phyloP scores from a whole-genome alignment of 768 basidiomycete species.

The Asterophora lycoperdoides region DNA sequence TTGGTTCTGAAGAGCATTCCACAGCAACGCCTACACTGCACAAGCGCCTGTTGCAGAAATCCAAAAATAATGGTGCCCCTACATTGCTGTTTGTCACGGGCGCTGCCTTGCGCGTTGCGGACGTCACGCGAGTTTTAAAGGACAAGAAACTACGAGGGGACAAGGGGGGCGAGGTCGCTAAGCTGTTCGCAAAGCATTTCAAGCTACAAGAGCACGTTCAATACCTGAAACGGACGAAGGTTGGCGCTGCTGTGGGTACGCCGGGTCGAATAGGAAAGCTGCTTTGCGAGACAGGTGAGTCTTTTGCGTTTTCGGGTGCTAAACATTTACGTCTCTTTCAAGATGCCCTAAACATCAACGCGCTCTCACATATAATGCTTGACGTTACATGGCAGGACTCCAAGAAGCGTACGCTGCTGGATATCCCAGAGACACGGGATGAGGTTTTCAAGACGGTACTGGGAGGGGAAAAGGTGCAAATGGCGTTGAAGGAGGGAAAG shows the following conservation, averaged over 20 bases:
- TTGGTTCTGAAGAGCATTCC: not conserved
- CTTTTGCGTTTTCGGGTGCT: not conserved
- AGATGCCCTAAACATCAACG: slow-evolving; percentile 72
- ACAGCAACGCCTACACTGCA: slow-evolving; percentile 65
- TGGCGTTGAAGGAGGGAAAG: slow-evolving; percentile 66
- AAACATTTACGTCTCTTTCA: not conserved
- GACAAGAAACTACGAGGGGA: slow-evolving; percentile 68
- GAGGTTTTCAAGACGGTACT: slow-evolving; percentile 76
- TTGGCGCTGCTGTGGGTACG: slow-evolving; percentile 88
- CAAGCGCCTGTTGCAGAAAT: slow-evolving; percentile 66
- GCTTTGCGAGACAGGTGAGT: slow-evolving; percentile 62
- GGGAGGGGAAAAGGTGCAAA: slow-evolving; percentile 54
- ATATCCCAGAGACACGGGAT: slow-evolving; percentile 80
- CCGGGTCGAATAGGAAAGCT: slow-evolving; percentile 89
- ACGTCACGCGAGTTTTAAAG: slow-evolving; percentile 73
- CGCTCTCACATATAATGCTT: slow-evolving; percentile 80
- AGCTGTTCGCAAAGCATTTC: slow-evolving; percentile 94
- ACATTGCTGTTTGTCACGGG: slow-evolving; percentile 80
- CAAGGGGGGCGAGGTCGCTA: slow-evolving; percentile 88
- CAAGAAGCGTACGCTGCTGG: slow-evolving; percentile 71
- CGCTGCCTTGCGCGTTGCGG: slow-evolving; percentile 90
- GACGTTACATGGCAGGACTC: slow-evolving; percentile 70
- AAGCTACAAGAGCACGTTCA: slow-evolving; percentile 84
- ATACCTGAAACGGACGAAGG: slow-evolving; percentile 80
- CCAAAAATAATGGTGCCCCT: slow-evolving; percentile 79